Evolutionary conservation across 768 basidiomycete genomes (phyloP).

Genomic region (Panaeolus papilionaceus): DNA sequence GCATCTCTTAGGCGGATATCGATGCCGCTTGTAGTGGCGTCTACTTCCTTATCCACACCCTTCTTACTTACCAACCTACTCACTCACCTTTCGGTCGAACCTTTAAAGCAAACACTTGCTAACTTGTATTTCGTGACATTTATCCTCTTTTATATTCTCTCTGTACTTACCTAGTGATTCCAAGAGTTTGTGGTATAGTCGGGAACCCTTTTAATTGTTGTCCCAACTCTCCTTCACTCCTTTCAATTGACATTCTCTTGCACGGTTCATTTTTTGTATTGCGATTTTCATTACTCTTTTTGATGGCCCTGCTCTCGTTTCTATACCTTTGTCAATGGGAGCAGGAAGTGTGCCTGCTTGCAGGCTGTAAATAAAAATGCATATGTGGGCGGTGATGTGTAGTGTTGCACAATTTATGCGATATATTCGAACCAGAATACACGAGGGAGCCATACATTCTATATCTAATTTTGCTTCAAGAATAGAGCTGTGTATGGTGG

Average conservation of each 20-base stretch:
- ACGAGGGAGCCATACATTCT: background rate
- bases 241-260: constrained; percentile 7
- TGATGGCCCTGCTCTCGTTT: background rate
- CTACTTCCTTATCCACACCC: background rate
- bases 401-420: background rate
- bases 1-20: background rate
- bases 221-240: background rate
- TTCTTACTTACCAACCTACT: too few species aligned
- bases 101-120: background rate
- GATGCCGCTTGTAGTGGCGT: background rate
- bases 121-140: background rate
- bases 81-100: background rate
- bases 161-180: background rate
- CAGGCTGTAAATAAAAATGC: background rate
- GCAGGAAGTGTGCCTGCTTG: background rate
- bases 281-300: background rate
- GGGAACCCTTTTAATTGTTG: background rate
- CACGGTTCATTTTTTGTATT: background rate
- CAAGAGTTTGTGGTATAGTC: background rate
- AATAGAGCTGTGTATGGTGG: constrained; percentile 45
- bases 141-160: background rate
- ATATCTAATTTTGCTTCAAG: constrained; percentile 33
- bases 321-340: background rate
- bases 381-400: background rate
- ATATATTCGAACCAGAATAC: background rate